phyloP scores from a whole-genome alignment of 192 early-diverging fungal genomes.

The Podila minutissima region DNA sequence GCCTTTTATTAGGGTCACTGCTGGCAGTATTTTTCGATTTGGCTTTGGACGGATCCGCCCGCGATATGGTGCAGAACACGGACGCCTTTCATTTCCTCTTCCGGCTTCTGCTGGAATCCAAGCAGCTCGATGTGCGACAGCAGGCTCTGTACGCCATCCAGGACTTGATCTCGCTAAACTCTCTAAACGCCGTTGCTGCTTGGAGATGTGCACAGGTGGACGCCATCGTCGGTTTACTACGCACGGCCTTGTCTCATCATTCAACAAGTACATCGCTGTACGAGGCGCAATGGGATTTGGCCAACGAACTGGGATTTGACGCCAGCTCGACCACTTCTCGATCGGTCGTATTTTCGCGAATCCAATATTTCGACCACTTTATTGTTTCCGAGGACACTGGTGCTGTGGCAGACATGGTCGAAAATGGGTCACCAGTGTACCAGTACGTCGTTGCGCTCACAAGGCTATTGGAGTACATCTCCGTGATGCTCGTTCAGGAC shows the following conservation, averaged over 20 bases:
- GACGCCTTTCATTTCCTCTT: conserved; percentile 50
- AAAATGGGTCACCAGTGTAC: conserved; percentile 40
- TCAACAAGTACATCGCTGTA: conserved; percentile 6
- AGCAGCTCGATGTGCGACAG: conserved; percentile 50
- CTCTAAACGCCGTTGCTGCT: conserved; percentile 49
- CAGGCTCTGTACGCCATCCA: conserved; percentile 51
- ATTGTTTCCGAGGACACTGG: conserved; percentile 46
- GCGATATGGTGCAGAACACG: conserved; percentile 50
- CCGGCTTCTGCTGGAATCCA: conserved; percentile 34
- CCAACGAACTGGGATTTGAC: conserved; percentile 17
- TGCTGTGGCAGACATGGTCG: conserved; percentile 33
- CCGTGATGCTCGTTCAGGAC: conserved; percentile 46
- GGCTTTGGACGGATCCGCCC: conserved; percentile 31
- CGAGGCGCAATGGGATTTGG: conserved; percentile 37
- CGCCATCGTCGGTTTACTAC: conserved; percentile 22
- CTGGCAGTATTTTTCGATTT: conserved; percentile 43
- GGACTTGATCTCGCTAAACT: conserved; percentile 46
- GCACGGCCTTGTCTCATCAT: conserved; percentile 8
- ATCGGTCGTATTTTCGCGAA: conserved; percentile 5
- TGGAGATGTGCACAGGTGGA: conserved; percentile 50
- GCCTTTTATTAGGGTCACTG: conserved; percentile 25
- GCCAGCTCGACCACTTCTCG: conserved; percentile 9
- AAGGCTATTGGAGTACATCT: conserved; percentile 46
- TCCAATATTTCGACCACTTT: conserved; percentile 47
- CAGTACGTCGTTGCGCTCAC: conserved; percentile 49